Conservation (phyloP, 1,284 basidiomycete genomes). For the Vanrija sp. region DNA sequence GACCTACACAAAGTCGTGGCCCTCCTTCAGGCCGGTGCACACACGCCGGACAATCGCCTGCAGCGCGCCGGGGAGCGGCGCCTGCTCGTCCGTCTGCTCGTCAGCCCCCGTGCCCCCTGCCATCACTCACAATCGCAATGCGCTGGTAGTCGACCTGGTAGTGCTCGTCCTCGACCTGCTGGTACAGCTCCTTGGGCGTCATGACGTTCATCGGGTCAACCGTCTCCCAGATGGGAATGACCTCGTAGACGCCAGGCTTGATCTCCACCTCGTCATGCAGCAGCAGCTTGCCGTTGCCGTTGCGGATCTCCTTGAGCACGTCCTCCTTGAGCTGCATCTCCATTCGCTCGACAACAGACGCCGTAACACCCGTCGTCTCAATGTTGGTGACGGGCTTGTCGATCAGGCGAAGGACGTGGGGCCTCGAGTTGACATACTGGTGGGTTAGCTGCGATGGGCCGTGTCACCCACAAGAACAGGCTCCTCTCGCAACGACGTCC, state of each 20-base stretch:
- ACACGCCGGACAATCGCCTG: slow-evolving; percentile 73
- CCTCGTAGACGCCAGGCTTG: slow-evolving; percentile 79
- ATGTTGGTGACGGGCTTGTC: slow-evolving; percentile 88
- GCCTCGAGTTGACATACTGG: slow-evolving; percentile 54
- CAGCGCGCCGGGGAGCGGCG: slow-evolving; percentile 81
- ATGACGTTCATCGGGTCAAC: slow-evolving; percentile 81
- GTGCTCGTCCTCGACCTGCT: slow-evolving; percentile 57
- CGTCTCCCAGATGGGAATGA: slow-evolving; percentile 82
- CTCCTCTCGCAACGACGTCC: slow-evolving; percentile 93
- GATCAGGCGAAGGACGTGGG: slow-evolving; percentile 88
- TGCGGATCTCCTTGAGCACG: slow-evolving; percentile 72
- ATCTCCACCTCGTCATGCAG: slow-evolving; percentile 96
- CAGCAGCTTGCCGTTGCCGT: slow-evolving; percentile 74
- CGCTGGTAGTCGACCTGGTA: slow-evolving; percentile 85
- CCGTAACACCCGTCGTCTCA: slow-evolving; percentile 93
- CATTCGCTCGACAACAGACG: slow-evolving; percentile 88
- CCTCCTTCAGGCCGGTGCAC: slow-evolving; percentile 58
- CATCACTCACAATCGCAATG: slow-evolving; percentile 68
- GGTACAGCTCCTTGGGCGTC: slow-evolving; percentile 69
- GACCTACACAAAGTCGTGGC: slow-evolving; percentile 78
- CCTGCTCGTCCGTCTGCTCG: slow-evolving; percentile 86
- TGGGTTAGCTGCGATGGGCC: background rate
- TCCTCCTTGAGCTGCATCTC: slow-evolving; percentile 86
- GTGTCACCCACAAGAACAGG: slow-evolving; percentile 65
- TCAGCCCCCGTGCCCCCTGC: background rate